Evolutionary conservation across 2,329 filamentous ascomycete species (phyloP), one percentile per base, ranked within the genome.

Genomic region (Aspergillus jensenii): DNA sequence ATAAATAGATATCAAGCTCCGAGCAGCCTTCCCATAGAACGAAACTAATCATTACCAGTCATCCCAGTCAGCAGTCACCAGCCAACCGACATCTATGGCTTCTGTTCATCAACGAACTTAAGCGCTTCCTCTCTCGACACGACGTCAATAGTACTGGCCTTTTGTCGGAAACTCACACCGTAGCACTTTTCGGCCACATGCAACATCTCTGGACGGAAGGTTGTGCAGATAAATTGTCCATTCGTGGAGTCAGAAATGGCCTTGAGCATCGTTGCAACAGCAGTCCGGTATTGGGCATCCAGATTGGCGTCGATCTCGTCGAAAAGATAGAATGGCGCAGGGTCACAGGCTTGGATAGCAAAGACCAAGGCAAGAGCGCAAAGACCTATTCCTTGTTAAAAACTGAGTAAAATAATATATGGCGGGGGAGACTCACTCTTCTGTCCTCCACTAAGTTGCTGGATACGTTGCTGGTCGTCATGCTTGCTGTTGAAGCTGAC

Each of bases 401-500:
- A 41, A 52, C 35, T 7, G 14, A 19, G 7, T 19, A 3, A 40
- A 37, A 21, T 12, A 25, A 46, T n/a, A 27, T 17, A 21, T 3
- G 11, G 15, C 11, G 6, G 9, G 17, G 48, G 50, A 8, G 33
- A 79, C 88, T 82, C 78, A 92, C 91, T 96, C 84, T 99, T 99
- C 71, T 99, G 95, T 33, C 95, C 95, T 81, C 95, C 95, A 67
- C 90, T 96, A 62, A 99, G 86, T 76, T 99, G 95, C 76, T 97
- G 92, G 68, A 99, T 98, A 62, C 92, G 90, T 74, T 99, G 95
- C 76, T 99, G 95, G 71, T 99, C 95, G 68, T 99, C 95, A 64
- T 96, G 90, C 77, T 97, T 97, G 66, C 91, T 96, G 80, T 99
- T 99, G 83, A 99, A 99, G 56, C 92, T 96, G 40, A 99, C 95